phyloP scores from a whole-genome alignment of 2,329 filamentous ascomycete species.

The Sporothrix brasiliensis region DNA sequence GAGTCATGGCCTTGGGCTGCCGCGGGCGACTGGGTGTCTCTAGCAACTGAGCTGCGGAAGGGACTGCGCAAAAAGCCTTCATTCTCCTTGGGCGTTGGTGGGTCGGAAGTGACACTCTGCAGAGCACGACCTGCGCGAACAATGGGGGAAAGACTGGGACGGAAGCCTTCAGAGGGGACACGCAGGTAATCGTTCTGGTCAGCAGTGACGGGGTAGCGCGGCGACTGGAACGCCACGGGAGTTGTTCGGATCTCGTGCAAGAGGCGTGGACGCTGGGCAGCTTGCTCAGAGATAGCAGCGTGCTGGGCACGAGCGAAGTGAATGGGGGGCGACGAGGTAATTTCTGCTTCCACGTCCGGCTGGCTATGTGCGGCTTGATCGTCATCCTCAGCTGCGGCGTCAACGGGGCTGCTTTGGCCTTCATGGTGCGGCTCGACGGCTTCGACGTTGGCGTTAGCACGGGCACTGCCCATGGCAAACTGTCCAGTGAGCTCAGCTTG shows the following conservation, averaged over 20 bases:
- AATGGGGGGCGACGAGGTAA: constrained; percentile 32
- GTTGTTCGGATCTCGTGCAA: constrained; percentile 14
- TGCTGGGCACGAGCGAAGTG: not conserved
- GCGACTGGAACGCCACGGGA: constrained; percentile 30
- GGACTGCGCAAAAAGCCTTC: constrained; percentile 59
- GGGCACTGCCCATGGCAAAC: not conserved
- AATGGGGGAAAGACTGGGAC: constrained; percentile 59
- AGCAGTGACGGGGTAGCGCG: constrained; percentile 12
- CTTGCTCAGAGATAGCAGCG: not conserved
- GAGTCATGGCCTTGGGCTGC: constrained; percentile 14
- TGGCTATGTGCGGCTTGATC: constrained; percentile 27
- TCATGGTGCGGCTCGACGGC: not conserved
- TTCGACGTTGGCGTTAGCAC: not conserved
- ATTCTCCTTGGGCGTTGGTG: constrained; percentile 57
- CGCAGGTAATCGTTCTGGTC: constrained; percentile 37
- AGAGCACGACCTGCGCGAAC: constrained; percentile 60
- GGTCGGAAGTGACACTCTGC: constrained; percentile 62
- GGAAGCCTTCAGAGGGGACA: constrained; percentile 41
- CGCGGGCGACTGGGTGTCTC: constrained; percentile 42
- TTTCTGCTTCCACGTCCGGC: constrained; percentile 1
- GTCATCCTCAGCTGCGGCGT: constrained; percentile 16
- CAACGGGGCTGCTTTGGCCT: not conserved
- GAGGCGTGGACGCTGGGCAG: not conserved
- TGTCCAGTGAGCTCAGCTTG: constrained; percentile 34
- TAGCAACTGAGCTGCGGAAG: constrained; percentile 50